phyloP scores from a whole-genome alignment of 148 eudicot species.

The Chenopodium formosanum region DNA sequence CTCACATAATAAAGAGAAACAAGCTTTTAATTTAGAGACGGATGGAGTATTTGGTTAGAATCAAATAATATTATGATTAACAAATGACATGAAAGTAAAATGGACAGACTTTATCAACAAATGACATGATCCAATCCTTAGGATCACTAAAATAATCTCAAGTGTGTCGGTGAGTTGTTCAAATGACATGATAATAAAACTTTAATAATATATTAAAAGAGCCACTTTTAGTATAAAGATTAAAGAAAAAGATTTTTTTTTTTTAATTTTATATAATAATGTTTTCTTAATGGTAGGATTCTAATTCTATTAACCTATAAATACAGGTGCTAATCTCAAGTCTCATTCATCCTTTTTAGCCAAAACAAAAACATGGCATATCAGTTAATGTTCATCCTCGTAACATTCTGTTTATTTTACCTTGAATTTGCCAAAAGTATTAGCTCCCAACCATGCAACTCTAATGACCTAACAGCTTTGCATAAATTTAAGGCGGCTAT shows the following conservation, averaged over 20 bases:
- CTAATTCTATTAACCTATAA: neutral
- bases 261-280: neutral
- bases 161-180: too few relatives aligned
- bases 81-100: too few relatives aligned
- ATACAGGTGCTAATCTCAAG: conserved; percentile 5
- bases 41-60: too few relatives aligned
- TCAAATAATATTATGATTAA: too few relatives aligned
- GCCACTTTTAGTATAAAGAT: conserved; percentile 6
- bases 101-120: too few relatives aligned
- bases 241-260: conserved; percentile 12
- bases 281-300: conserved; percentile 2
- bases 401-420: conserved; percentile 10
- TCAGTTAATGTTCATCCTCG: conserved; percentile 14
- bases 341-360: conserved; percentile 9
- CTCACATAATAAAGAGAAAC: too few relatives aligned
- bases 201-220: neutral
- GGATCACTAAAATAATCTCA: too few relatives aligned
- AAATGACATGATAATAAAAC: too few relatives aligned
- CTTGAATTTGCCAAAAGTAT: conserved; percentile 11
- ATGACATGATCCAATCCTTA: too few relatives aligned
- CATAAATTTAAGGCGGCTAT: conserved; percentile 38
- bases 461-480: conserved; percentile 42
- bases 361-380: conserved; percentile 18
- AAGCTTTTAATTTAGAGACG: too few relatives aligned
- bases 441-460: conserved; percentile 30